Base-by-base conservation (phyloP, 345 rosid genomes). In the Rhizophora apiculata region DNA sequence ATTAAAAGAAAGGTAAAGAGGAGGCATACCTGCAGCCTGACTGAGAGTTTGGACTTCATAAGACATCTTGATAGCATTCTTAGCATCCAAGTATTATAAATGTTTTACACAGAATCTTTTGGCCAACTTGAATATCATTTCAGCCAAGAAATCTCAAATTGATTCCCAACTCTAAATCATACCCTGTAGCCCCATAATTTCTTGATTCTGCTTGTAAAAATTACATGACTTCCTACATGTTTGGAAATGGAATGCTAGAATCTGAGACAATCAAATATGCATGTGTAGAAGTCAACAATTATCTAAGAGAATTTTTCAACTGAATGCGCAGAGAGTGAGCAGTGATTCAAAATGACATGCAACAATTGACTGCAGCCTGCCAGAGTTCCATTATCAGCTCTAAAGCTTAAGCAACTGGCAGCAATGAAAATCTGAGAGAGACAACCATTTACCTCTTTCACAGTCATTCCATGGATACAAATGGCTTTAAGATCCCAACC, bases 191-290 rank as follows among this genome's bases (percentile, higher is more conserved):
- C 24, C 24, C 24, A 24, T 31, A 62, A 63, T 19, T 62, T 37
- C 39, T 26, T 16, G 18, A 39, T 16, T 43, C 52, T 18, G 30
- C 53, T 46, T 69, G 10, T 6, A 34, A 51, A 39, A 21, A 4
- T 24, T 49, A 9, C 2, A 62, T n/a, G 81, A 72, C 58, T 37
- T 54, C 93, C 77, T 81, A 94, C 98, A 89, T 72, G 80, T 91
- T 94, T 73, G 98, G 98, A 80, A 89, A 91, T 60, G 98, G 98
- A 73, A 94, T 89, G 76, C 97, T 68, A 87, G 81, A 78, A 94
- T 88, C 97, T 94, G 80, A 32, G 66, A 72, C 46, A 69, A 87
- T 89, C 8, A 36, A 36, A 1, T 36, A 36, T 36, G 6, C 8
- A 36, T 80, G 87, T 85, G 92, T 71, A 66, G 76, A 82, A 78